Evolutionary conservation across 2,329 filamentous ascomycete genomes (phyloP), one percentile per base, ranked within the genome.

Genomic region (Ophiobolus disseminans): DNA sequence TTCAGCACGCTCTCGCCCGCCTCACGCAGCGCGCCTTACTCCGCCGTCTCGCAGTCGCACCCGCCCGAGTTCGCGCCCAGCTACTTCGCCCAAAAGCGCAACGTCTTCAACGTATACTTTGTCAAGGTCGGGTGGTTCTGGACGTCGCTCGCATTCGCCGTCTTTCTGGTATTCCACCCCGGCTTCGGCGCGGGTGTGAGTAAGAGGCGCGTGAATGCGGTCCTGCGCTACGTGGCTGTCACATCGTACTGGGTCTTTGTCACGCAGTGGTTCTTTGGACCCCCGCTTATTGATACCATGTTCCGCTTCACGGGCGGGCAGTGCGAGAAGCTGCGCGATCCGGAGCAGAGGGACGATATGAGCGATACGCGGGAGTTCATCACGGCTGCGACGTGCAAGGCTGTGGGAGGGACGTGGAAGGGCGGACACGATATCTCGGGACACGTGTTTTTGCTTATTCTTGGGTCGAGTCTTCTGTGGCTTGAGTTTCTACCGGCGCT

Each of bases 351-450:
- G 52, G 80, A 80, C 23, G 74, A 77, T 4, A 72, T 73, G 70
- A 67, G 64, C 40, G 76, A 78, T 26, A 61, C 74, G 13, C 70
- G 76, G 54, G 75, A 79, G 40, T 78, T 86, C 52, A 76, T 91
- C 34, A 93, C 89, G 1, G 86, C 88, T 1, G 85, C 87, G 4
- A 88, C 90, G 34, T 99, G 94, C 70, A 94, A 90, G 76, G 80
- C 86, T 3, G 84, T 86, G 0, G 93, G 93, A 5, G 93, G 94
- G 0, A 78, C 80, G 45, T 99, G 94, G 94, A 84, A 80, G 48
- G 94, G 94, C n/a, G 94, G 94, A 0, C 91, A 97, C 74, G 94
- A 99, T 73, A 93, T 99, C 62, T 94, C 89, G 53, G 94, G 94
- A 0, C 94, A 97, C 74, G 91, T 97, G 3, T 97, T 99, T 67